phyloP scores from a whole-genome alignment of 2,329 filamentous ascomycete genomes.

The Ceratocystis destructans region DNA sequence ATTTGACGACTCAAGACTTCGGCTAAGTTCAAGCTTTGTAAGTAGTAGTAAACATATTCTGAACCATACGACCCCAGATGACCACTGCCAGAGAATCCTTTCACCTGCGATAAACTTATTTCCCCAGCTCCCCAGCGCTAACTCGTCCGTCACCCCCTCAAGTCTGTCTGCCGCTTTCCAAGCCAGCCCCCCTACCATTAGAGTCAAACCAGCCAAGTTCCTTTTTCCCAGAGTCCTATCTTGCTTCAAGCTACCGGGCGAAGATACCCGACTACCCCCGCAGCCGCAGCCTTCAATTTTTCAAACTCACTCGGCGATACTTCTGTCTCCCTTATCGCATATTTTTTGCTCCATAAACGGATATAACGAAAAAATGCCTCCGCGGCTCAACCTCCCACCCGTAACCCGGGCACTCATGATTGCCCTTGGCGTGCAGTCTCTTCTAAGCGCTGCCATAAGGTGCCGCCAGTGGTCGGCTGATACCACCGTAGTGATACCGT shows the following conservation, averaged over 20 bases:
- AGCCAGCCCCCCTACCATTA: background rate
- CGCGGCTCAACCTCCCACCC: constrained; percentile 82
- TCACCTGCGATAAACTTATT: background rate
- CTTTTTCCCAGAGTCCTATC: too few relatives aligned
- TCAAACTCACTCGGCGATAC: background rate
- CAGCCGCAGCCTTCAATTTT: constrained; percentile 1
- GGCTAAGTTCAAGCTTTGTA: too few relatives aligned
- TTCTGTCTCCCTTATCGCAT: constrained; percentile 11
- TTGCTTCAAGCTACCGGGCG: background rate
- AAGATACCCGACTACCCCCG: background rate
- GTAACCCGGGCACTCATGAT: constrained; percentile 73
- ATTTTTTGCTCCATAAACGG: background rate
- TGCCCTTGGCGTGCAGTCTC: constrained; percentile 59
- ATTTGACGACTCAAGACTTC: background rate
- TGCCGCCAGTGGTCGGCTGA: constrained; percentile 53
- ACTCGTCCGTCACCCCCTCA: background rate
- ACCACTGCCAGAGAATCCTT: background rate
- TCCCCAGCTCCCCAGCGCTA: background rate
- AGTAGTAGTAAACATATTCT: background rate
- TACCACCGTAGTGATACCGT: constrained; percentile 61
- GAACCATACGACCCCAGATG: background rate
- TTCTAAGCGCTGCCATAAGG: constrained; percentile 68
- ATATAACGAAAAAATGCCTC: constrained; percentile 43
- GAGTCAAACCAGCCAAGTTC: too few relatives aligned
- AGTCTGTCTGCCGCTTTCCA: background rate